phyloP scores from a whole-genome alignment of 2,329 filamentous ascomycete species.

The Sporothrix curviconia region DNA sequence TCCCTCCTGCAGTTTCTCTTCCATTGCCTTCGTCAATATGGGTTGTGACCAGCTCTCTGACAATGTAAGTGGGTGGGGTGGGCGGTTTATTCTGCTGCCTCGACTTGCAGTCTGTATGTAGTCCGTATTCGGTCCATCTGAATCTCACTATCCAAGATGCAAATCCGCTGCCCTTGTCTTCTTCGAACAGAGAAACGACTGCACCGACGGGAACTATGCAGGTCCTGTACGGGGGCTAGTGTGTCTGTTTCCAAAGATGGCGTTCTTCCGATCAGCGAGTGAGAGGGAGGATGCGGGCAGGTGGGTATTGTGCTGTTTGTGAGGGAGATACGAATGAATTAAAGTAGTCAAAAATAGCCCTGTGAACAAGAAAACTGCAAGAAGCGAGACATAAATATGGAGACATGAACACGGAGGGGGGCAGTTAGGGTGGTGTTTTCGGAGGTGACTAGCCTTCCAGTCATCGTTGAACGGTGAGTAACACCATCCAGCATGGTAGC shows the following conservation, averaged over 20 bases:
- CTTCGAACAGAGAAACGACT: neutral
- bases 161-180: neutral
- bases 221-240: neutral
- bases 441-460: neutral
- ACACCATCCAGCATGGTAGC: neutral
- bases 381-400: slow-evolving; percentile 2
- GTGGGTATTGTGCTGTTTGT: no score
- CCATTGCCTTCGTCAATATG: neutral
- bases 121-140: neutral
- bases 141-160: neutral
- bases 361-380: neutral
- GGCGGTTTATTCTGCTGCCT: neutral
- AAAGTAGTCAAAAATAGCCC: neutral
- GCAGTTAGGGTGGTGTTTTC: neutral
- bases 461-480: neutral
- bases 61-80: neutral
- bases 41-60: neutral
- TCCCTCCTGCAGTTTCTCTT: neutral
- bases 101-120: neutral
- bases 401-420: neutral
- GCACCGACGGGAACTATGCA: neutral
- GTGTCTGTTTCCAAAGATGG: slow-evolving; percentile 8
- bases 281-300: no score
- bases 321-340: no score
- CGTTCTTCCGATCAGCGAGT: slow-evolving; percentile 6